Percentiles rank a stretch among this genome's conserved stretches.
phyloP scores from a whole-genome alignment of 2,329 filamentous ascomycete genomes.

The Pseudogymnoascus sp. region DNA sequence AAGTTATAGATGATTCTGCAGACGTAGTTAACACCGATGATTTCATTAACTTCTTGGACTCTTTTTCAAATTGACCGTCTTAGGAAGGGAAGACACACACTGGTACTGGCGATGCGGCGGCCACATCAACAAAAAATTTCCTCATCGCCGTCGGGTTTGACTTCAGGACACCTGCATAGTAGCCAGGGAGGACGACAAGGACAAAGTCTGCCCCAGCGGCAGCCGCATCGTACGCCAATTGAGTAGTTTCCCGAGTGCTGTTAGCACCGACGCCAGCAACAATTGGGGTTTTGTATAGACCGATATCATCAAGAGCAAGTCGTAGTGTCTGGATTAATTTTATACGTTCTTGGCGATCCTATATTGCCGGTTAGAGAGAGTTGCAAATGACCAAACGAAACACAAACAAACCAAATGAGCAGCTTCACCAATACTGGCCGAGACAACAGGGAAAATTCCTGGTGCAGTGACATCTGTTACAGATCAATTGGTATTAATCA shows the following conservation, averaged over 20 bases:
- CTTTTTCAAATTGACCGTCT: neutral
- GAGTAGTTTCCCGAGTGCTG: conserved; percentile 31
- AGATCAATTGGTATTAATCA: neutral
- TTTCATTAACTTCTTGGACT: neutral
- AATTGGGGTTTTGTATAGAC: conserved; percentile 33
- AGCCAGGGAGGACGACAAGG: conserved; percentile 17
- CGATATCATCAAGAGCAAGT: conserved; percentile 32
- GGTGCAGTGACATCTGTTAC: neutral
- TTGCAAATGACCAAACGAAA: neutral
- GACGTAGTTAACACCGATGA: neutral
- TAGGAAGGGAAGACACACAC: conserved; percentile 14
- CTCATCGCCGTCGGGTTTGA: conserved; percentile 17
- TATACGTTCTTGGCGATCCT: conserved; percentile 30
- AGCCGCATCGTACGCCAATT: conserved; percentile 32
- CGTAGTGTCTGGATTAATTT: conserved; percentile 35
- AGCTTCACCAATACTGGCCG: conserved; percentile 14
- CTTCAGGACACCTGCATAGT: conserved; percentile 15
- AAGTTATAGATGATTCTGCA: conserved; percentile 23
- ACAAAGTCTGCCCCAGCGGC: conserved; percentile 30
- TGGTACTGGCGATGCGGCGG: conserved; percentile 18
- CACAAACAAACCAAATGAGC: conserved; percentile 8
- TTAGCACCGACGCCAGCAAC: conserved; percentile 39
- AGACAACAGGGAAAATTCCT: conserved; percentile 13
- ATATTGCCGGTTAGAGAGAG: neutral
- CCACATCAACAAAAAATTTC: conserved; percentile 22